Conservation (phyloP, 495 filamentous ascomycete genomes). For the Penicillium soppii region DNA sequence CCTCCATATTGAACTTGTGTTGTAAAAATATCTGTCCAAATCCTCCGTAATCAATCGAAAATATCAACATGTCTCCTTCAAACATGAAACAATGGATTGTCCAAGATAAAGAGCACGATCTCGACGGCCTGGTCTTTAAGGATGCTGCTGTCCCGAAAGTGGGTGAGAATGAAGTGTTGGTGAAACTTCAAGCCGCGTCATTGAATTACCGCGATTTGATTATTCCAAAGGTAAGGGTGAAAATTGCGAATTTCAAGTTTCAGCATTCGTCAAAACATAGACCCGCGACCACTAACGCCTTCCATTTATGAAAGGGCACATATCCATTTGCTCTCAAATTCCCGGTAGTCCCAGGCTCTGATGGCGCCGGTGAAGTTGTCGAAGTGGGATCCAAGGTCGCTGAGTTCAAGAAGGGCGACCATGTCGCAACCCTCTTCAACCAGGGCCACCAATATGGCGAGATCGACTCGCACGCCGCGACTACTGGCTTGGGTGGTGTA, state of each 20-base stretch:
- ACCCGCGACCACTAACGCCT: too few relatives aligned
- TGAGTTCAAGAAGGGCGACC: constrained; percentile 68
- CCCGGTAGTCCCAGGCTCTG: constrained; percentile 69
- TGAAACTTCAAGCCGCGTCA: constrained; percentile 72
- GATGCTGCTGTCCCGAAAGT: constrained; percentile 56
- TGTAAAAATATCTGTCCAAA: not conserved
- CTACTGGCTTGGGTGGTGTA: constrained; percentile 67
- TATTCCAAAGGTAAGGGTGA: constrained; percentile 58
- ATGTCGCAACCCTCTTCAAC: constrained; percentile 76
- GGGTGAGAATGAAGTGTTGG: constrained; percentile 71
- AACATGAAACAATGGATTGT: constrained; percentile 69
- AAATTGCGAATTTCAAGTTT: not conserved
- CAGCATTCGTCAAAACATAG: too few relatives aligned
- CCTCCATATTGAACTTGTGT: not conserved
- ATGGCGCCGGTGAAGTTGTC: constrained; percentile 73
- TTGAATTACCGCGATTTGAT: constrained; percentile 83
- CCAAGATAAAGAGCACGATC: constrained; percentile 51
- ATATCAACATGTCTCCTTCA: constrained; percentile 42
- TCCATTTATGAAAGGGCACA: constrained; percentile 43
- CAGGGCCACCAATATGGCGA: constrained; percentile 68
- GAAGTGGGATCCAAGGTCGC: constrained; percentile 66
- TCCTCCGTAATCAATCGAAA: not conserved
- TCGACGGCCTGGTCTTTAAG: constrained; percentile 59
- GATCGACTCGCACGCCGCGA: constrained; percentile 38
- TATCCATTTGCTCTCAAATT: constrained; percentile 63